Evolutionary conservation across 2,329 filamentous ascomycete genomes (phyloP), one percentile per base, ranked within the genome.

Genomic region (Diaporthe ilicicola): DNA sequence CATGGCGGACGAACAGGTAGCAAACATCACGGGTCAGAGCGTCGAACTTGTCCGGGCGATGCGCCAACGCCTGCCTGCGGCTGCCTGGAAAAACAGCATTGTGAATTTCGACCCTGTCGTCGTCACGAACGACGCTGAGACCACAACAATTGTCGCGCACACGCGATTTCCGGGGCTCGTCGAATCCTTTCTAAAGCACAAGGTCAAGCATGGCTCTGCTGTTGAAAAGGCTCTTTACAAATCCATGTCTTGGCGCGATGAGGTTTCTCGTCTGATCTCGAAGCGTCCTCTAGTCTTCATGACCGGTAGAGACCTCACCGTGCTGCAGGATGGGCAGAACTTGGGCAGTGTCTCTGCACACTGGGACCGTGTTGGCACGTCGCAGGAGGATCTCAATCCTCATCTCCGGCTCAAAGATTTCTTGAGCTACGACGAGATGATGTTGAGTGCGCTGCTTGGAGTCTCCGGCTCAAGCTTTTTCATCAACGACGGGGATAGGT

Each of bases 401-500:
- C 24, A 72, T 29, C 48, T 78, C 6, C 59, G 32, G 12, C 74
- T 80, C 1, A 3, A 44, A 2, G 76, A 79, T 0, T 78, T 78
- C 67, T 72, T 81, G 8, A 79, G 76, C 64, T 81, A 81, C 55
- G 79, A 81, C 59, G 79, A 80, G 72, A 80, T 81, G 7, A 78
- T 81, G 78, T 73, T 80, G 8, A 72, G 77, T 9, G 77, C 77
- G 39, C 71, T 81, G 10, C 29, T 80, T 0, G 79, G 76, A 2
- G 77, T 79, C 17, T 79, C 78, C 69, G 74, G 76, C 1, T 74
- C 77, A 0, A 79, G 78, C 53, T 75, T 72, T 34, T 80, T 80
- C 73, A 73, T 79, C 56, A 80, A 81, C 62, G 72, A 77, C 34
- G 78, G 79, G 9, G 27, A 46, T 17, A 76, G 78, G 12, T 8